Evolutionary conservation across 2,329 filamentous ascomycete genomes (phyloP).

Genomic region (Madurella fahalii): DNA sequence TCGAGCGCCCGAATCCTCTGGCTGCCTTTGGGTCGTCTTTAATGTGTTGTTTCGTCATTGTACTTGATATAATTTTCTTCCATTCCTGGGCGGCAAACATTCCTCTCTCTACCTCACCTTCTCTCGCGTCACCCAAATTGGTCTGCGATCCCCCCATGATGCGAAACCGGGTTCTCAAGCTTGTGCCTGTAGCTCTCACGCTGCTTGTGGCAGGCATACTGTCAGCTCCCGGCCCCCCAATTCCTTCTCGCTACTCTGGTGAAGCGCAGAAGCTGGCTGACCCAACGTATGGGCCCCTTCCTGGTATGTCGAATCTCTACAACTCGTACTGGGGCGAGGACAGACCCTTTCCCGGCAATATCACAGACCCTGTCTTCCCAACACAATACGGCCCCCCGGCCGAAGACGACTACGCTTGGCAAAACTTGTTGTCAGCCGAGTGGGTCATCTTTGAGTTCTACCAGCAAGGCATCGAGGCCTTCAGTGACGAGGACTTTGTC

Average conservation of each 20-base stretch:
- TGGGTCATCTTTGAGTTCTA: slow-evolving; percentile 27
- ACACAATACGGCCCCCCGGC: slow-evolving; percentile 16
- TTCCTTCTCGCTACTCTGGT: slow-evolving; percentile 6
- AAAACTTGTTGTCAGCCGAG: slow-evolving; percentile 23
- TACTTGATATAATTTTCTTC: too few species aligned
- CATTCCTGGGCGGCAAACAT: too few species aligned
- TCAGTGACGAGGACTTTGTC: slow-evolving; percentile 17
- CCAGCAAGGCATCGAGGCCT: slow-evolving; percentile 22
- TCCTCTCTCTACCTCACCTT: too few species aligned
- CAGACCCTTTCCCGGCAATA: slow-evolving; percentile 23
- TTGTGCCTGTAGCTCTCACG: too few species aligned
- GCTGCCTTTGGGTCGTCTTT: too few species aligned
- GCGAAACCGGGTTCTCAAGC: too few species aligned
- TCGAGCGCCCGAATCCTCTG: too few species aligned
- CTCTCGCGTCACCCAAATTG: too few species aligned
- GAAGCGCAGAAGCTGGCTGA: slow-evolving; percentile 21
- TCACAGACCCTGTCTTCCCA: slow-evolving; percentile 22
- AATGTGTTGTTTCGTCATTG: too few species aligned
- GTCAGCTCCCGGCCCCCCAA: not conserved
- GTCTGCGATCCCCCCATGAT: too few species aligned
- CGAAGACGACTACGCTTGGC: slow-evolving; percentile 21
- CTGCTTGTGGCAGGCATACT: not conserved
- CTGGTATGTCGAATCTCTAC: slow-evolving; percentile 22
- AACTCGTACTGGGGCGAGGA: slow-evolving; percentile 20
- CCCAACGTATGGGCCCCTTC: slow-evolving; percentile 21